phyloP scores from a whole-genome alignment of 208 protist genomes.

The Trypanosoma cruzi region DNA sequence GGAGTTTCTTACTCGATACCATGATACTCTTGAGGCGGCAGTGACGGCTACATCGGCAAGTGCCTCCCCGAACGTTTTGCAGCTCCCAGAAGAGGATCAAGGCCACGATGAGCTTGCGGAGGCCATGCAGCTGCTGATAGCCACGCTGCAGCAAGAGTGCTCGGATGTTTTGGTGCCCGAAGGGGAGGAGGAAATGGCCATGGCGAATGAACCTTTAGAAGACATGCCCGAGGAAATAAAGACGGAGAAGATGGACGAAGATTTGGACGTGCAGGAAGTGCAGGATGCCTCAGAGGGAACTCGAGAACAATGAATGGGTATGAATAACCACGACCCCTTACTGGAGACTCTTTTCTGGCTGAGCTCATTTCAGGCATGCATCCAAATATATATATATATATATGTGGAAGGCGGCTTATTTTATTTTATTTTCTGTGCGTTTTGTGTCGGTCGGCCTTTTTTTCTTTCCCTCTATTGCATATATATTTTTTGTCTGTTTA shows the following conservation, averaged over 20 bases:
- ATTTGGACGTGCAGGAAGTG: not conserved
- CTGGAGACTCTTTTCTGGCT: not conserved
- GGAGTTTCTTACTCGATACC: constrained; percentile 9
- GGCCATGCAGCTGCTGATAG: constrained; percentile 4
- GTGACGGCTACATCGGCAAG: not conserved
- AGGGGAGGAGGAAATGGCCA: not conserved
- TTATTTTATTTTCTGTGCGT: constrained; percentile 3
- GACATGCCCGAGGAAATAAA: not conserved
- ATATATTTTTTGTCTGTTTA: constrained; percentile 1
- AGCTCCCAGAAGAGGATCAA: constrained; percentile 2
- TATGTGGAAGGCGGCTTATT: not conserved
- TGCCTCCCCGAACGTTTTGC: constrained; percentile 9
- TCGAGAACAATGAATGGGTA: not conserved
- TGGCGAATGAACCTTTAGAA: not conserved
- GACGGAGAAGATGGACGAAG: not conserved
- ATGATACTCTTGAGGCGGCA: constrained; percentile 5
- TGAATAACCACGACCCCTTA: not conserved
- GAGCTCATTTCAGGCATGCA: not conserved
- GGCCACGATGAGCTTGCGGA: constrained; percentile 8
- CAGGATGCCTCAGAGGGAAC: not conserved
- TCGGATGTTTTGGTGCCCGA: not conserved
- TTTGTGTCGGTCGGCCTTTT: not conserved
- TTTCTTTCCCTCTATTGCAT: constrained; percentile 5
- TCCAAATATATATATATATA: constrained; percentile 4
- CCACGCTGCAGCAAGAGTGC: constrained; percentile 22